These are phyloP conservation scores for Cichorium intybus DNA, from an alignment of 140 eudicot genomes.

Conservation along the genomic window DNA sequence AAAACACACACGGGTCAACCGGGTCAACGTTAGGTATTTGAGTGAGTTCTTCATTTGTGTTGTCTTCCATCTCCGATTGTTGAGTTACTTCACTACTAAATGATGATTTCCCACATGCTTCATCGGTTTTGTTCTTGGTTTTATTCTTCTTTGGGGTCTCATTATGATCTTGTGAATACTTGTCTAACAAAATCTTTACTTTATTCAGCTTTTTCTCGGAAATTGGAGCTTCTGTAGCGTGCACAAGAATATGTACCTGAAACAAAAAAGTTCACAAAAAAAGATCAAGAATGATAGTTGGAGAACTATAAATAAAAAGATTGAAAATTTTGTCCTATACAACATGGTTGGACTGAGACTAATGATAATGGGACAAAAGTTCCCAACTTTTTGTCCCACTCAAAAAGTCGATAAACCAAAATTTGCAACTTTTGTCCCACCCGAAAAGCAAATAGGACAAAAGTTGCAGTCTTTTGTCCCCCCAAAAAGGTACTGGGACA, in stretches of 20 bases:
- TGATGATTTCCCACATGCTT: conserved; percentile 52
- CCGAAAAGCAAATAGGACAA: not conserved
- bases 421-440: not conserved
- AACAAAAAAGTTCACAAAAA: not conserved
- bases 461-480: not conserved
- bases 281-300: not conserved
- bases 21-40: conserved; percentile 43
- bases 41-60: conserved; percentile 32
- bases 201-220: conserved; percentile 53
- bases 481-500: not conserved
- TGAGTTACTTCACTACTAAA: conserved; percentile 59
- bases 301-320: not conserved
- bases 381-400: not conserved
- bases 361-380: too few relatives aligned
- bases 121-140: conserved; percentile 20
- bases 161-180: conserved; percentile 32
- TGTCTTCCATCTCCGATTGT: conserved; percentile 53
- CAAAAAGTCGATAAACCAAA: not conserved
- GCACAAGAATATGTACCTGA: conserved; percentile 88
- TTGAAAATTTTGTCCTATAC: too few relatives aligned
- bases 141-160: conserved; percentile 16
- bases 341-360: too few relatives aligned
- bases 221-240: conserved; percentile 57
- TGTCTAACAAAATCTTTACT: conserved; percentile 50
- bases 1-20: conserved; percentile 28